Evolutionary conservation across 768 basidiomycete species (phyloP).

Genomic region (Paxillus involutus): DNA sequence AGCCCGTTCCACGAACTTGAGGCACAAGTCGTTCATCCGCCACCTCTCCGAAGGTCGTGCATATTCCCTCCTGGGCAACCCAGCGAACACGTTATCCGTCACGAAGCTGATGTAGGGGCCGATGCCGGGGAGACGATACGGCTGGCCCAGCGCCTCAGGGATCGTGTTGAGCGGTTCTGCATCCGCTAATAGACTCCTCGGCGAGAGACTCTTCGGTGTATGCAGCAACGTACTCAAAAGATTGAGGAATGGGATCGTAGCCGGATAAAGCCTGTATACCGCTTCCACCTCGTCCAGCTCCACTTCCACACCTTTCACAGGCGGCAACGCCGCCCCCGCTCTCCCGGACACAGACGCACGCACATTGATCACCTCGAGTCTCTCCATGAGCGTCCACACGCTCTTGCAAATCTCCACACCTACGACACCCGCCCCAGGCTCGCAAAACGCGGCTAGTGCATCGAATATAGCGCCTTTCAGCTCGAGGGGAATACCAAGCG

Average conservation of each 20-base stretch:
- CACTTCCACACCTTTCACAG: constrained; percentile 77
- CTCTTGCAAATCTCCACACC: constrained; percentile 81
- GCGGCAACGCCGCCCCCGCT: constrained; percentile 35
- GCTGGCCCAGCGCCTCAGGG: constrained; percentile 77
- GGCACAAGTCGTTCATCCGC: constrained; percentile 81
- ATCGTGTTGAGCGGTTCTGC: constrained; percentile 68
- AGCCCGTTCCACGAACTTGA: constrained; percentile 83
- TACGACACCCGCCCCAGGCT: constrained; percentile 68
- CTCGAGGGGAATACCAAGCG: constrained; percentile 82
- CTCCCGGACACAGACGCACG: constrained; percentile 41
- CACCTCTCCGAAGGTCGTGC: constrained; percentile 74
- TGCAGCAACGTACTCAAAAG: constrained; percentile 84
- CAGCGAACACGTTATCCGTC: constrained; percentile 84
- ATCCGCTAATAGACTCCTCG: constrained; percentile 59
- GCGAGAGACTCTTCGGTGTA: constrained; percentile 69
- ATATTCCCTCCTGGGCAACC: constrained; percentile 75
- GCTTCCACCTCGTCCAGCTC: constrained; percentile 90
- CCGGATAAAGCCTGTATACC: constrained; percentile 74
- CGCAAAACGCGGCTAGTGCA: constrained; percentile 78
- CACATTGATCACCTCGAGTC: constrained; percentile 79
- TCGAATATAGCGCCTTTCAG: constrained; percentile 86
- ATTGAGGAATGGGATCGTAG: constrained; percentile 85
- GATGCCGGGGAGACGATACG: constrained; percentile 78
- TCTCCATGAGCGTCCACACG: constrained; percentile 85
- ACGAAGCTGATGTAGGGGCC: constrained; percentile 84